A percentile compares a stretch with the other conserved stretches of the same genome.
These are phyloP conservation scores for Sphaerostilbella broomeana DNA, from an alignment of 2,329 filamentous ascomycete genomes.

Conservation along the genomic window DNA sequence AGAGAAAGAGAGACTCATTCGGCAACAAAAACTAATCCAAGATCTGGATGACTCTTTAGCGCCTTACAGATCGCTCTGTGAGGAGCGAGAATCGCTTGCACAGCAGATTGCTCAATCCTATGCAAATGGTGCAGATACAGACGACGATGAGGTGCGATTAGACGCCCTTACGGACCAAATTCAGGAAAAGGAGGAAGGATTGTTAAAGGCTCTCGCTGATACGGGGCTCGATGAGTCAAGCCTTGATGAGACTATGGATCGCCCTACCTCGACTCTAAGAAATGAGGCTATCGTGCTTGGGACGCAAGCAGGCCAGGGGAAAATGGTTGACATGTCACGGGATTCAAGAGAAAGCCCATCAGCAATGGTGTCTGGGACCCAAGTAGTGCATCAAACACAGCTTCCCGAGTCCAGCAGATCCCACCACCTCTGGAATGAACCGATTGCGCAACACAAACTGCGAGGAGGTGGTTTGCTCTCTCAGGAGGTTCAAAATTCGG, in stretches of 20 bases:
- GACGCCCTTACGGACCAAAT: constrained; percentile 42
- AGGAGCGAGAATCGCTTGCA: constrained; percentile 40
- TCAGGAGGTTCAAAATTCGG: constrained; percentile 18
- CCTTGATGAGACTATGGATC: constrained; percentile 27
- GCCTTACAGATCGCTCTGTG: constrained; percentile 35
- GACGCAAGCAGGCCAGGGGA: constrained; percentile 34
- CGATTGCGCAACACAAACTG: constrained; percentile 16
- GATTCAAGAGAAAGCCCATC: constrained; percentile 27
- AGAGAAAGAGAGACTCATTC: constrained; percentile 42
- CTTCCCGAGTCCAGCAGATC: constrained; percentile 25
- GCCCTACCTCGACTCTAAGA: constrained; percentile 10
- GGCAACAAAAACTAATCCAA: constrained; percentile 39
- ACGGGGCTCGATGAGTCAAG: constrained; percentile 39
- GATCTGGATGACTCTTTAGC: constrained; percentile 35
- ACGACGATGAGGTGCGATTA: constrained; percentile 43
- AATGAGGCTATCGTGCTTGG: constrained; percentile 31
- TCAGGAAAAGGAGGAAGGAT: constrained; percentile 35
- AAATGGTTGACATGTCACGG: constrained; percentile 27
- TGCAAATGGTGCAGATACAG: constrained; percentile 43
- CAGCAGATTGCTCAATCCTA: constrained; percentile 45
- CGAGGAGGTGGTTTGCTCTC: constrained; percentile 20
- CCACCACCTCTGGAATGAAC: constrained; percentile 19
- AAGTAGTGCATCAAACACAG: constrained; percentile 49
- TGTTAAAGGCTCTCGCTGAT: constrained; percentile 36
- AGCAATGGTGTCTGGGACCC: constrained; percentile 31